A percentile compares a stretch with the other conserved stretches of the same genome.
Conservation (phyloP, 2,329 filamentous ascomycete species). For the Ascochyta viciae-villosae region DNA sequence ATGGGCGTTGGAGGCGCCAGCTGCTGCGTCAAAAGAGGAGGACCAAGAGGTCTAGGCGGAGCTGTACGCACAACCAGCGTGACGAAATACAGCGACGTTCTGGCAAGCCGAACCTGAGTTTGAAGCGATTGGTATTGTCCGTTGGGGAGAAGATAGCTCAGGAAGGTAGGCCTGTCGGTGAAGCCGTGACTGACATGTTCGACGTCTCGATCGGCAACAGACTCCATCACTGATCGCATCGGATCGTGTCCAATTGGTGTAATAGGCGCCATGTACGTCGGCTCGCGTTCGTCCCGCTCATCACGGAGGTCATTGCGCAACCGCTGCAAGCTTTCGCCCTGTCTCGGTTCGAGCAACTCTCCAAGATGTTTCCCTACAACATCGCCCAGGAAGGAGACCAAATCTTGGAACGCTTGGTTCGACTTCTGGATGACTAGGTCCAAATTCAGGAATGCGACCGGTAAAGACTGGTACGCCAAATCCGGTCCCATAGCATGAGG, state of each 20-base stretch:
- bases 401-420: slow-evolving; percentile 54
- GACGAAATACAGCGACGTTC: slow-evolving; percentile 56
- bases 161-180: slow-evolving; percentile 49
- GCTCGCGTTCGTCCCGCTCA: slow-evolving; percentile 57
- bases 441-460: slow-evolving; percentile 55
- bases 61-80: slow-evolving; percentile 49
- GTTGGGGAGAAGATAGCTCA: slow-evolving; percentile 48
- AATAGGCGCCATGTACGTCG: slow-evolving; percentile 59
- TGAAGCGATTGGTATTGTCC: slow-evolving; percentile 46
- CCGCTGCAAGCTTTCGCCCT: slow-evolving; percentile 52
- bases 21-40: slow-evolving; percentile 45
- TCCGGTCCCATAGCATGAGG: slow-evolving; percentile 34
- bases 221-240: slow-evolving; percentile 49
- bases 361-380: slow-evolving; percentile 50
- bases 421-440: slow-evolving; percentile 57
- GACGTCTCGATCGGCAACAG: slow-evolving; percentile 52
- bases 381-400: slow-evolving; percentile 50
- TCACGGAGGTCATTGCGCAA: slow-evolving; percentile 55
- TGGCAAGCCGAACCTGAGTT: slow-evolving; percentile 49
- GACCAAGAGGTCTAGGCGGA: slow-evolving; percentile 30
- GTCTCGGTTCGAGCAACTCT: slow-evolving; percentile 53
- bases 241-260: slow-evolving; percentile 53
- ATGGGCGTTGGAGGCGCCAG: slow-evolving; percentile 40
- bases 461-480: slow-evolving; percentile 39
- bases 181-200: slow-evolving; percentile 55